A percentile compares a stretch with the other conserved stretches of the same genome.
Conservation (phyloP, 2,329 filamentous ascomycete species). For the Fusarium subglutinans region DNA sequence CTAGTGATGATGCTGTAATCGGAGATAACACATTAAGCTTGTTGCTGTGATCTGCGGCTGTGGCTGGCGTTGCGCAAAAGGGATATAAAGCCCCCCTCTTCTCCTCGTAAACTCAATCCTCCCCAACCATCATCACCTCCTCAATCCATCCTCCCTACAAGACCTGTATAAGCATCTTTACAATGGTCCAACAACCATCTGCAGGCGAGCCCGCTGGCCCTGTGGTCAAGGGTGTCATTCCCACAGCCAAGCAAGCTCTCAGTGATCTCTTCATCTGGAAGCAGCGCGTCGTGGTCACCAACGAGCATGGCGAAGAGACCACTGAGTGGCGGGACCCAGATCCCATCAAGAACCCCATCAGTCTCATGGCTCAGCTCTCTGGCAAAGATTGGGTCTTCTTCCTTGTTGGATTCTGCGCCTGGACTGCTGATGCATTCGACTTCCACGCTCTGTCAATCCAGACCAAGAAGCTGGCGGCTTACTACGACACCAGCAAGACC, state of each 20-base stretch:
- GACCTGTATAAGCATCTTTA: background rate
- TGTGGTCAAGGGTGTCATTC: slow-evolving; percentile 70
- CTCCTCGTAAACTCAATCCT: background rate
- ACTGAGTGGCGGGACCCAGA: slow-evolving; percentile 75
- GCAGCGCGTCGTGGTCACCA: slow-evolving; percentile 74
- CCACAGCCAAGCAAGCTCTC: slow-evolving; percentile 71
- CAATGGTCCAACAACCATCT: slow-evolving; percentile 14
- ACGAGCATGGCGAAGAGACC: slow-evolving; percentile 70
- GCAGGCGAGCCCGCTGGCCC: slow-evolving; percentile 68
- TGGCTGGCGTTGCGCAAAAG: background rate
- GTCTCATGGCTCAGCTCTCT: slow-evolving; percentile 70
- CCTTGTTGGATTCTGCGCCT: slow-evolving; percentile 76
- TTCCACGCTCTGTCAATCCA: slow-evolving; percentile 85
- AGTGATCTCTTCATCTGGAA: slow-evolving; percentile 77
- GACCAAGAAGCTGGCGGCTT: slow-evolving; percentile 71
- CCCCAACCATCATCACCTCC: background rate
- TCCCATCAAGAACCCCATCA: slow-evolving; percentile 75
- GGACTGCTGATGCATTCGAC: slow-evolving; percentile 86
- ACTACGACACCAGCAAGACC: slow-evolving; percentile 64
- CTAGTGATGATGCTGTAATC: background rate
- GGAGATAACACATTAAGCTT: slow-evolving; percentile 6
- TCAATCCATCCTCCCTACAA: background rate
- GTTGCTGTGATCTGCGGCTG: background rate
- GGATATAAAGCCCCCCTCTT: slow-evolving; percentile 15
- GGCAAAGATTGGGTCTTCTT: slow-evolving; percentile 79